A percentile compares a stretch with the other conserved stretches of the same genome.
Conservation (phyloP, 2,329 filamentous ascomycete species). For the Colletotrichum destructivum region DNA sequence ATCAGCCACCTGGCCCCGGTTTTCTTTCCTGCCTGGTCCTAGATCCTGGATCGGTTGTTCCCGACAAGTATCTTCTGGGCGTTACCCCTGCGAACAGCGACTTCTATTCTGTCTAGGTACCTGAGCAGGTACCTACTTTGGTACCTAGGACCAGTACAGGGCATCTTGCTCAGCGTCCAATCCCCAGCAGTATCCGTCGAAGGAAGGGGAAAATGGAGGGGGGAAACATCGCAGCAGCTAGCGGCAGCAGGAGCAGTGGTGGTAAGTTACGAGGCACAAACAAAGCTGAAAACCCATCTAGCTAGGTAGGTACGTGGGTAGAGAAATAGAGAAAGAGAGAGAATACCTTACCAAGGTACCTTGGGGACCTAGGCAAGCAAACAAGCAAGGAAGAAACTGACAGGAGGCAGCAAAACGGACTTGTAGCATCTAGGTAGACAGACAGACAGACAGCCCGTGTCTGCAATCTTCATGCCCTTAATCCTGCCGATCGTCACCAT, state of each 20-base stretch:
- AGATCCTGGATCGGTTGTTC: not conserved
- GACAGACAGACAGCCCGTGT: not conserved
- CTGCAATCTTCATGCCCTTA: too few relatives aligned
- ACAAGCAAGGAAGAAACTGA: not conserved
- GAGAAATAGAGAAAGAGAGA: too few relatives aligned
- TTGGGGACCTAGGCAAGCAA: not conserved
- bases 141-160: constrained; percentile 15
- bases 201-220: too few relatives aligned
- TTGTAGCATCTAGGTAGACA: not conserved
- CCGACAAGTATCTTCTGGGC: too few relatives aligned
- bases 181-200: not conserved
- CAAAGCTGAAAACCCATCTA: too few relatives aligned
- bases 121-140: constrained; percentile 1
- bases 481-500: too few relatives aligned
- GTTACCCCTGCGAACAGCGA: too few relatives aligned
- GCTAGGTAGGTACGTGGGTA: too few relatives aligned
- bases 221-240: not conserved
- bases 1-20: constrained; percentile 45
- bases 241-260: not conserved
- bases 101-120: too few relatives aligned
- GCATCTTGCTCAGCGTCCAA: constrained; percentile 4
- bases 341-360: too few relatives aligned
- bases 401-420: not conserved
- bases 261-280: too few relatives aligned
- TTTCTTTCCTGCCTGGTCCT: not conserved